A percentile compares a stretch with the other conserved stretches of the same genome.
These are phyloP conservation scores for Malassezia psittaci DNA, from an alignment of 1,284 basidiomycete genomes.

Conservation along the genomic window DNA sequence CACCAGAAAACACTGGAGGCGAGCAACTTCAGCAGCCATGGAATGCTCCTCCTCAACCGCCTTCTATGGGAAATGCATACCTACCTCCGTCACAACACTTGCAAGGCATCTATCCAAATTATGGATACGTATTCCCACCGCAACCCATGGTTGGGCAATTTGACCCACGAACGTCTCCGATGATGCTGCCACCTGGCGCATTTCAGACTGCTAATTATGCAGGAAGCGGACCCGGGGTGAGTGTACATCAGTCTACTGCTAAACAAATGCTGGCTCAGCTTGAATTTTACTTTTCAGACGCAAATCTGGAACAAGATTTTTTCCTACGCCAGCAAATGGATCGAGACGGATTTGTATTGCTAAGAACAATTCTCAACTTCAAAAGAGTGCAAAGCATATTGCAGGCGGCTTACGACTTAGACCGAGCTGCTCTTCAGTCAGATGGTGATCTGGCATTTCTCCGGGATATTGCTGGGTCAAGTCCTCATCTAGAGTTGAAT, in stretches of 20 bases:
- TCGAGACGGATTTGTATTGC: constrained; percentile 29
- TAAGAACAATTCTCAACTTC: constrained; percentile 28
- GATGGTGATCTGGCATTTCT: constrained; percentile 2
- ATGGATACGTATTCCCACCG: not conserved
- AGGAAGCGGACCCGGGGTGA: too few relatives aligned
- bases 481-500: constrained; percentile 28
- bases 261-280: constrained; percentile 33
- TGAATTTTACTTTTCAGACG: constrained; percentile 43
- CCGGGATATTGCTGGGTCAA: constrained; percentile 22
- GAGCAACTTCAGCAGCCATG: not conserved
- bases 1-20: too few relatives aligned
- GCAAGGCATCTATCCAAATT: not conserved
- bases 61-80: too few relatives aligned
- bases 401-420: not conserved
- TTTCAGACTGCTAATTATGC: too few relatives aligned
- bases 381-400: constrained; percentile 26
- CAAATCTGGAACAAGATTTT: constrained; percentile 36
- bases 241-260: too few relatives aligned
- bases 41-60: not conserved
- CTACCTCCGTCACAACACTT: too few relatives aligned
- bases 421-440: not conserved
- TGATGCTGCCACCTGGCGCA: not conserved
- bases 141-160: not conserved
- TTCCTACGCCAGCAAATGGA: constrained; percentile 41
- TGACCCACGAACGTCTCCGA: not conserved